Percentiles rank a stretch among this genome's conserved stretches.
phyloP scores from a whole-genome alignment of 192 early-diverging fungal species.

The Mortierella claussenii region DNA sequence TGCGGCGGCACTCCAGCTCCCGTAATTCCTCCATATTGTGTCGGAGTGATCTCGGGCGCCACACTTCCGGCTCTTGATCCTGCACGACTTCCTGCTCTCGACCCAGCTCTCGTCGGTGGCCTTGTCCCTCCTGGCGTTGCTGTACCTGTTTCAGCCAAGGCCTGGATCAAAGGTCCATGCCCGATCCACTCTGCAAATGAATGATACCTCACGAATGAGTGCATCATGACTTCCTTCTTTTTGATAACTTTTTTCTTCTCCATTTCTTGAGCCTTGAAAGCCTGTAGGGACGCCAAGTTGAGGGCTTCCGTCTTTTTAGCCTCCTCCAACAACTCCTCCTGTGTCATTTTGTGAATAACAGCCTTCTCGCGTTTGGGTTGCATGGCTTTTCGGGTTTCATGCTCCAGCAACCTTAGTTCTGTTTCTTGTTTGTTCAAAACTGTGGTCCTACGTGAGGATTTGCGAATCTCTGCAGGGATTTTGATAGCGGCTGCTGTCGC shows the following conservation, averaged over 20 bases:
- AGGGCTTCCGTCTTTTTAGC: conserved; percentile 63
- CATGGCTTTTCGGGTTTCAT: conserved; percentile 55
- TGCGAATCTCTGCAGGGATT: conserved; percentile 49
- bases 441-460: conserved; percentile 62
- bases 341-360: conserved; percentile 53
- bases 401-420: conserved; percentile 59
- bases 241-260: conserved; percentile 56
- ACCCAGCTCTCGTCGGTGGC: conserved; percentile 30
- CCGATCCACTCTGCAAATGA: conserved; percentile 58
- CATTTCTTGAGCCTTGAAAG: conserved; percentile 63
- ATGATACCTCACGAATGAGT: conserved; percentile 58
- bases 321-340: conserved; percentile 64
- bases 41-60: conserved; percentile 14
- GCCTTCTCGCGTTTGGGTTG: conserved; percentile 58
- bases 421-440: conserved; percentile 60
- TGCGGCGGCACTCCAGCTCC: conserved; percentile 34
- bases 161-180: conserved; percentile 44
- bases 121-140: conserved; percentile 24
- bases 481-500: conserved; percentile 6
- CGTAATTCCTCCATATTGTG: conserved; percentile 17
- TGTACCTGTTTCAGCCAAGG: conserved; percentile 27
- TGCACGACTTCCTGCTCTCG: conserved; percentile 17
- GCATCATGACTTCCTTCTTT: conserved; percentile 53
- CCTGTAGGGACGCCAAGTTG: conserved; percentile 59
- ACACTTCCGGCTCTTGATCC: conserved; percentile 38